Conservation (phyloP, 768 basidiomycete species). For the Leccinum longicurvipes region DNA sequence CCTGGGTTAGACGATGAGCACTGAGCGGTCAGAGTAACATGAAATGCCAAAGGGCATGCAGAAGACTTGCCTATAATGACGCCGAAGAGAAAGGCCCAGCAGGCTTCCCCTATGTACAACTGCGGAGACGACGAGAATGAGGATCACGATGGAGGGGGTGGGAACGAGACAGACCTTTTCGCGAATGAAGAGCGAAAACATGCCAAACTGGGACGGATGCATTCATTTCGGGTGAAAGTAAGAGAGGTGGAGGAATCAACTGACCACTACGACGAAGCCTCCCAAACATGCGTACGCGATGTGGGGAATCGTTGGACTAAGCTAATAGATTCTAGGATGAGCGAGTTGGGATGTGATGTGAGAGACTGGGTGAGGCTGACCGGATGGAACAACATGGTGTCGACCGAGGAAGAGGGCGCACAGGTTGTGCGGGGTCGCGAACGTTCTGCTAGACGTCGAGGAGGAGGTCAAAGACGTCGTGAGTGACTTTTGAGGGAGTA, state of each 20-base stretch:
- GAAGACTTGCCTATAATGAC: conserved; percentile 72
- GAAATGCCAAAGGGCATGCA: not conserved
- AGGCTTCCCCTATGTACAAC: conserved; percentile 95
- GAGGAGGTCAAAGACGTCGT: conserved; percentile 2
- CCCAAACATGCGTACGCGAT: conserved; percentile 77
- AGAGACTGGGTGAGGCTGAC: conserved; percentile 32
- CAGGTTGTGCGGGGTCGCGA: conserved; percentile 4
- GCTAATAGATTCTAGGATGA: conserved; percentile 8
- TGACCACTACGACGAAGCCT: conserved; percentile 74
- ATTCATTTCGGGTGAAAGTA: not conserved
- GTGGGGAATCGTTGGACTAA: conserved; percentile 63
- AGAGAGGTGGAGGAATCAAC: conserved; percentile 21
- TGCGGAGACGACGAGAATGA: conserved; percentile 26
- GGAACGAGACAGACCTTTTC: conserved; percentile 56
- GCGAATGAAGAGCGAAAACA: conserved; percentile 90
- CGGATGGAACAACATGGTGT: conserved; percentile 49
- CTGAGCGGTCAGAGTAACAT: conserved; percentile 4
- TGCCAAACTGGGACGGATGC: conserved; percentile 64
- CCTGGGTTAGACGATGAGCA: conserved; percentile 39
- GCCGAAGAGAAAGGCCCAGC: conserved; percentile 91
- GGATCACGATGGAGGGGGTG: not conserved
- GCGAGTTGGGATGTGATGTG: not conserved
- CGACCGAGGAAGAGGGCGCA: conserved; percentile 1
- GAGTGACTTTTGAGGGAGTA: not conserved
- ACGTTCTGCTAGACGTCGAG: not conserved